Conservation (phyloP, 257 asterid species). For the Nyctanthes arbortristis region DNA sequence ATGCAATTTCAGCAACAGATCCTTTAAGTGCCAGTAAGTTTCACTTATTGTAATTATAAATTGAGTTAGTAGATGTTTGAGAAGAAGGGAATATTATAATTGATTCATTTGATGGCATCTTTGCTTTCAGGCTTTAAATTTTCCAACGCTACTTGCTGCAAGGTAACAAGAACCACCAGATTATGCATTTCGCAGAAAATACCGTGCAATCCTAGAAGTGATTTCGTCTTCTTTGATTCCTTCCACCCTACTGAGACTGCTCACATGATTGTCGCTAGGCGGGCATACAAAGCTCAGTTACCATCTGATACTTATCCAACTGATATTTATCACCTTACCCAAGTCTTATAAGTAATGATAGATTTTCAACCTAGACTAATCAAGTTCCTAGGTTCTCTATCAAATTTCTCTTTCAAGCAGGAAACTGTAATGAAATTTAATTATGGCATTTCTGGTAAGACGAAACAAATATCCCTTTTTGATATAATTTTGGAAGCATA, state of each 20-base stretch:
- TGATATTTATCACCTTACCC: no score
- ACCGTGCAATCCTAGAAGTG: not conserved
- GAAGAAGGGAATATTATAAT: not conserved
- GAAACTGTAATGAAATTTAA: not conserved
- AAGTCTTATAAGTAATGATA: not conserved
- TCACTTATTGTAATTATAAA: no score
- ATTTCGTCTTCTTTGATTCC: conserved; percentile 21
- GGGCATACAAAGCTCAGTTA: conserved; percentile 30
- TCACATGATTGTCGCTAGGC: conserved; percentile 5
- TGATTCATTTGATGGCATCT: not conserved
- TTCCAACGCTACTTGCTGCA: conserved; percentile 11
- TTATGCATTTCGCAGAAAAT: not conserved
- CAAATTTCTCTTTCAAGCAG: not conserved
- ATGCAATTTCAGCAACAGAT: conserved; percentile 11
- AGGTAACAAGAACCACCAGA: not conserved
- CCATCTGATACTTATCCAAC: conserved; percentile 34
- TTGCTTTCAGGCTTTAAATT: conserved; percentile 5
- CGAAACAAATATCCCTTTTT: no score
- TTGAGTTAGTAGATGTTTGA: no score
- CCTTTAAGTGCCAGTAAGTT: not conserved
- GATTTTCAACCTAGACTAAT: not conserved
- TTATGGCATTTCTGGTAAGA: no score
- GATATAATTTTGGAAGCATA: not conserved
- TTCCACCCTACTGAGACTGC: conserved; percentile 23
- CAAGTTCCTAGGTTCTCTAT: not conserved